Conservation (phyloP, 1,139 yeast species). For the Blastobotrys aristatus region DNA sequence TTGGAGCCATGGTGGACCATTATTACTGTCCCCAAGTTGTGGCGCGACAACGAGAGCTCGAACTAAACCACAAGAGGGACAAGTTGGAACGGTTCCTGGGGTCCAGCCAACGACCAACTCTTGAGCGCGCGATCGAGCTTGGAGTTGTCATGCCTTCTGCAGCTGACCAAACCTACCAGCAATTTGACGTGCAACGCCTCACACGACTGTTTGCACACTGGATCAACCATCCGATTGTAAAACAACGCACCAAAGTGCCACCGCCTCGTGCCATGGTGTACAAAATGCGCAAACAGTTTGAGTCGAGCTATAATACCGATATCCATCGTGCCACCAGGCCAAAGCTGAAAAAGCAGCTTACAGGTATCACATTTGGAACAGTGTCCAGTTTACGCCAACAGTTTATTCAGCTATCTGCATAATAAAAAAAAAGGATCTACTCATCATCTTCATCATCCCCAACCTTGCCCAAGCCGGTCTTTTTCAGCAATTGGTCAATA, state of each 20-base stretch:
- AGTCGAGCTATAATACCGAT: conserved; percentile 8
- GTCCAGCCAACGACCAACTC: conserved; percentile 23
- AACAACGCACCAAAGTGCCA: background rate
- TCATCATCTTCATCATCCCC: conserved; percentile 44
- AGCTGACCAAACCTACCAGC: conserved; percentile 13
- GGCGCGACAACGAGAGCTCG: conserved; percentile 20
- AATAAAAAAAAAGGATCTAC: background rate
- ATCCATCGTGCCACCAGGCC: background rate
- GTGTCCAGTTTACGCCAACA: conserved; percentile 23
- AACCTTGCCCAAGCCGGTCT: conserved; percentile 61
- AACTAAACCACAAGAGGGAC: conserved; percentile 24
- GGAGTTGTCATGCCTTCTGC: conserved; percentile 11
- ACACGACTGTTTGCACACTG: conserved; percentile 28
- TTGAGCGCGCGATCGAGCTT: conserved; percentile 26
- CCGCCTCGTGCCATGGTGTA: conserved; percentile 29
- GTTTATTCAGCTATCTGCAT: conserved; percentile 14
- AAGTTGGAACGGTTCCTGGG: conserved; percentile 22
- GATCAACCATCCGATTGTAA: background rate
- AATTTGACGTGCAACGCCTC: conserved; percentile 25
- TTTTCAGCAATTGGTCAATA: conserved; percentile 67
- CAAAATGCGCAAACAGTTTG: conserved; percentile 24
- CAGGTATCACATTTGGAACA: conserved; percentile 16
- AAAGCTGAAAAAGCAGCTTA: conserved; percentile 14
- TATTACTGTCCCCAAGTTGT: background rate
- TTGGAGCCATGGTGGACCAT: background rate